phyloP scores from a whole-genome alignment of 352 stramenopile genomes.

The Phytopythium chamaehyphon region DNA sequence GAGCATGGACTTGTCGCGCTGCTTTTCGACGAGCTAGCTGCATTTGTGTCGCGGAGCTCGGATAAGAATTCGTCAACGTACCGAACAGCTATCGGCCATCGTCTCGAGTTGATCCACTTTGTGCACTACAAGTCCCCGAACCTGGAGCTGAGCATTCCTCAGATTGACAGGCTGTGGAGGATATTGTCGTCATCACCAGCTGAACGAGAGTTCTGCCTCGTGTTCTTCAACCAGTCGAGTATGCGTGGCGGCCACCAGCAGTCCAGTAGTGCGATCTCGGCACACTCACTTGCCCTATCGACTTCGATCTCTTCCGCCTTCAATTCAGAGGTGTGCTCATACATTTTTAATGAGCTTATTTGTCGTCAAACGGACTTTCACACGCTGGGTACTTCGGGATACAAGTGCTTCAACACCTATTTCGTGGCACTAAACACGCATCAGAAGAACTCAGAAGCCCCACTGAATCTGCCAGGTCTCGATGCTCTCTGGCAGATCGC shows the following conservation, averaged over 20 bases:
- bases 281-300: slow-evolving; percentile 13
- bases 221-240: slow-evolving; percentile 84
- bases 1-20: slow-evolving; percentile 70
- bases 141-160: slow-evolving; percentile 65
- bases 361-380: slow-evolving; percentile 76
- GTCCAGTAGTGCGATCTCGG: slow-evolving; percentile 10
- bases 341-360: slow-evolving; percentile 82
- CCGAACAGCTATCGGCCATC: slow-evolving; percentile 73
- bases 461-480: slow-evolving; percentile 55
- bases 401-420: slow-evolving; percentile 87
- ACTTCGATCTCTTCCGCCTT: slow-evolving; percentile 71
- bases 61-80: slow-evolving; percentile 54
- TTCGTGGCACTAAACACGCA: slow-evolving; percentile 77
- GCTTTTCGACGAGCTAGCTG: slow-evolving; percentile 81
- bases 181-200: slow-evolving; percentile 65
- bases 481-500: slow-evolving; percentile 83
- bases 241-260: slow-evolving; percentile 38
- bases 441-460: slow-evolving; percentile 29
- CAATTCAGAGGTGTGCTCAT: slow-evolving; percentile 64
- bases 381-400: slow-evolving; percentile 68
- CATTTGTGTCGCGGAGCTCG: slow-evolving; percentile 58
- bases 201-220: slow-evolving; percentile 77
- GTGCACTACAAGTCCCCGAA: slow-evolving; percentile 79
- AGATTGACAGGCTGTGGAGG: slow-evolving; percentile 75
- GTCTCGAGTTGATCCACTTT: slow-evolving; percentile 84